Conservation (phyloP, 129 eudicot genomes). For the Arctium lappa region DNA sequence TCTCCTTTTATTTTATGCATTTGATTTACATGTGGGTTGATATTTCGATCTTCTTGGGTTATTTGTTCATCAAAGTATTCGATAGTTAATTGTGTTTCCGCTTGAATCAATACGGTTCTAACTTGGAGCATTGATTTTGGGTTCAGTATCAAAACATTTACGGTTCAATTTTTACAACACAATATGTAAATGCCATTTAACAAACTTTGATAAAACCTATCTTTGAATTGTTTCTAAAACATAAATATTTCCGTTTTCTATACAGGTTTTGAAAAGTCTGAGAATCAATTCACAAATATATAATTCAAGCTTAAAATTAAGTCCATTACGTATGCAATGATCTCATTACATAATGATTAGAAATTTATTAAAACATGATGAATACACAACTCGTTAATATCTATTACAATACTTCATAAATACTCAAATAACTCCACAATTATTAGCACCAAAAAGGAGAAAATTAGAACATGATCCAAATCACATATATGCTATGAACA, state of each 20-base stretch:
- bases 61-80: too few relatives aligned
- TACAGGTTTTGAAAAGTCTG: background rate
- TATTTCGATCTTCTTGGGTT: too few relatives aligned
- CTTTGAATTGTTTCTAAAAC: too few relatives aligned
- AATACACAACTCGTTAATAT: background rate
- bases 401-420: constrained; percentile 1
- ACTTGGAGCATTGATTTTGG: too few relatives aligned
- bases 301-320: background rate
- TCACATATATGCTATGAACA: constrained; percentile 13
- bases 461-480: constrained; percentile 3
- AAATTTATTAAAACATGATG: background rate
- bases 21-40: too few relatives aligned
- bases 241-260: background rate
- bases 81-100: too few relatives aligned
- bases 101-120: too few relatives aligned
- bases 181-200: background rate
- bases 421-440: constrained; percentile 17
- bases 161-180: too few relatives aligned
- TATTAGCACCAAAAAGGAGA: constrained; percentile 11
- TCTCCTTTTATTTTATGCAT: too few relatives aligned
- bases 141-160: too few relatives aligned
- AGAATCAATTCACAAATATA: background rate
- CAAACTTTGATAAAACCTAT: background rate
- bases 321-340: background rate
- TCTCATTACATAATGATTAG: background rate